These are phyloP conservation scores for Aspergillus hortae DNA, from an alignment of 2,329 filamentous ascomycete genomes.

Conservation along the genomic window DNA sequence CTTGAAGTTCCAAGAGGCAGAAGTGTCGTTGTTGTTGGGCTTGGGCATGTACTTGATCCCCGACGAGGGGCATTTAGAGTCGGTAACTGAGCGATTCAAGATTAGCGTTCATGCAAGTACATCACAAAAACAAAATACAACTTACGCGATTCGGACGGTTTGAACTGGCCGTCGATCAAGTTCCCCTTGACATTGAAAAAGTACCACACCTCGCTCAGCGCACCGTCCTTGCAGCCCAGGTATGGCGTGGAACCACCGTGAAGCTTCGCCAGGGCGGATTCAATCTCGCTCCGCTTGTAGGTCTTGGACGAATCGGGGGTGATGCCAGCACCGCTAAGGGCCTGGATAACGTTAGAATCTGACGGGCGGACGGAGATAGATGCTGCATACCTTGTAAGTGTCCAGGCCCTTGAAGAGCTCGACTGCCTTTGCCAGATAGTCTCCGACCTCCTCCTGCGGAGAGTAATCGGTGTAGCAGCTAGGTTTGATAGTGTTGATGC, in stretches of 20 bases:
- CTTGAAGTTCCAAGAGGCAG: background rate
- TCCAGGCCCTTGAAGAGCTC: constrained; percentile 55
- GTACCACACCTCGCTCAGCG: constrained; percentile 56
- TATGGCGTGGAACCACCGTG: constrained; percentile 50
- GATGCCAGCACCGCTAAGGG: constrained; percentile 55
- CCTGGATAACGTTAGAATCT: constrained; percentile 26
- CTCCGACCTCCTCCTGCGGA: constrained; percentile 55
- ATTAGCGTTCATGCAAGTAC: background rate
- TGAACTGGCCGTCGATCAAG: constrained; percentile 59
- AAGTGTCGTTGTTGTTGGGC: constrained; percentile 14
- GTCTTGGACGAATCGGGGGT: constrained; percentile 48
- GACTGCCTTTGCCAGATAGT: constrained; percentile 55
- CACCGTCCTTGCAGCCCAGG: constrained; percentile 47
- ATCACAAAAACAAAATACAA: constrained; percentile 5
- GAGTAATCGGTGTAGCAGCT: constrained; percentile 59
- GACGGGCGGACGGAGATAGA: no score
- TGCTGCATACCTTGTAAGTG: constrained; percentile 45
- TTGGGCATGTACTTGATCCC: constrained; percentile 67
- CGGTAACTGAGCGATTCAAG: constrained; percentile 17
- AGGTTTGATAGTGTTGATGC: constrained; percentile 65
- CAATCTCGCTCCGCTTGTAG: constrained; percentile 51
- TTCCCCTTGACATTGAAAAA: constrained; percentile 52
- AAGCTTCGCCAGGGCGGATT: constrained; percentile 47
- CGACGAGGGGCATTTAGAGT: constrained; percentile 58
- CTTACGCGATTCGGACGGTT: constrained; percentile 50